Conservation (phyloP, 345 rosid species). For the Toxicodendron radicans region DNA sequence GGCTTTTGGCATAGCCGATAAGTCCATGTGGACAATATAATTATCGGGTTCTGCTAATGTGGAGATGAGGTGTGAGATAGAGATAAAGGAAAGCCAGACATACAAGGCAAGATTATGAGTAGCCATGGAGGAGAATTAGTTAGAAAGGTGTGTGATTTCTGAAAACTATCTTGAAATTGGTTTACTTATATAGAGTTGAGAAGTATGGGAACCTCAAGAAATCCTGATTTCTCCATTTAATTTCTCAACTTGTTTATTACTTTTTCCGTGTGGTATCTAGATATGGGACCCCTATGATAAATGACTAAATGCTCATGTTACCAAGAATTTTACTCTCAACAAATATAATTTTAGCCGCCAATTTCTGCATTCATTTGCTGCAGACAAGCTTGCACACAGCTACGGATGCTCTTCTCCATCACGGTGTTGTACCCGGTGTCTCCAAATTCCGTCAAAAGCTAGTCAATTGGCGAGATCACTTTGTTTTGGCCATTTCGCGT, state of each 20-base stretch:
- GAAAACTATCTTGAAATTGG: conserved; percentile 1
- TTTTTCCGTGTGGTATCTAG: background rate
- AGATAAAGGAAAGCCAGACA: conserved; percentile 15
- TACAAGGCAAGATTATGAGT: conserved; percentile 6
- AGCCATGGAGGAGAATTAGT: conserved; percentile 19
- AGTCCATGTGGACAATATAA: conserved; percentile 52
- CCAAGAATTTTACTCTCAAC: conserved; percentile 3
- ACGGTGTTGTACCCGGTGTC: background rate
- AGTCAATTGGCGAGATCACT: background rate
- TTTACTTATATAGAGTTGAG: conserved; percentile 19
- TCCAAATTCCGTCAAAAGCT: background rate
- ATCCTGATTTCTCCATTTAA: background rate
- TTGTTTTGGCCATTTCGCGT: background rate
- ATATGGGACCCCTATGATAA: background rate
- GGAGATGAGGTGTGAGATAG: background rate
- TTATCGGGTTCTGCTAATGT: conserved; percentile 28
- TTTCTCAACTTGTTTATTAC: background rate
- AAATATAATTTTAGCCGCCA: background rate
- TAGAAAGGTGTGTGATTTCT: background rate
- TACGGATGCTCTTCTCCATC: background rate
- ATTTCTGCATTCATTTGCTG: background rate
- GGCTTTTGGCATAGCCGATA: conserved; percentile 46
- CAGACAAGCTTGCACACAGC: background rate
- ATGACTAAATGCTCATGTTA: background rate
- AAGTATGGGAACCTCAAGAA: conserved; percentile 21